Evolutionary conservation across 257 asterid species (phyloP), one percentile per base, ranked within the genome.

Genomic region (Verbascum thapsus): DNA sequence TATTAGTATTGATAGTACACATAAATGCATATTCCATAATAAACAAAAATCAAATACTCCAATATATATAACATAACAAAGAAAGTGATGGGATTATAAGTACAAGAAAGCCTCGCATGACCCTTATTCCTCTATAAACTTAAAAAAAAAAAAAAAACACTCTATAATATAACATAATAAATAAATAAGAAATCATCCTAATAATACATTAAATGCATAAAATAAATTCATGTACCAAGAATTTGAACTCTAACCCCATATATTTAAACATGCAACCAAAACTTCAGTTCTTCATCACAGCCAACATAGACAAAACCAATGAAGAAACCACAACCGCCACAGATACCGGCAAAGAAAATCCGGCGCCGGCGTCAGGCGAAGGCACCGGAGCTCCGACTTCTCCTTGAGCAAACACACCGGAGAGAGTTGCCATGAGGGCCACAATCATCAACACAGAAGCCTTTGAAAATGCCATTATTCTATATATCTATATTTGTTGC

Each of bases 261-360:
- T 1, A 15, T 6, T 34, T 56, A 1, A 10, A 57, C 19, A 30
- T 18, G 6, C 13, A 41, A 0, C 4, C 57, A 59, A 48, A 13
- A 43, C 57, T 59, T 79, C 74, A 82, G 73, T 83, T 63, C 63
- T 57, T 78, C 62, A 76, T 4, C n/a, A 85, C 63, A 26, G 84
- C 87, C 11, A 76, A 0, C 37, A 77, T 53, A 10, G 84, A 83
- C 23, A 76, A 20, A 39, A 61, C 60, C 77, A 85, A 11, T 0
- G 94, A 80, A 39, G 77, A 83, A 60, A 64, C 76, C 50, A 78
- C 76, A n/a, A 76, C 61, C 13, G 82, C 88, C 49, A 72, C 66
- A 10, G 88, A 79, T 18, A 71, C 49, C 8, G 87, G 74, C 71
- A 80, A 61, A 6, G 79, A 66, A 71, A 6, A 57, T 7, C 68